Base-by-base conservation (phyloP, 2,329 filamentous ascomycete species). In the Colletotrichum navitas region DNA sequence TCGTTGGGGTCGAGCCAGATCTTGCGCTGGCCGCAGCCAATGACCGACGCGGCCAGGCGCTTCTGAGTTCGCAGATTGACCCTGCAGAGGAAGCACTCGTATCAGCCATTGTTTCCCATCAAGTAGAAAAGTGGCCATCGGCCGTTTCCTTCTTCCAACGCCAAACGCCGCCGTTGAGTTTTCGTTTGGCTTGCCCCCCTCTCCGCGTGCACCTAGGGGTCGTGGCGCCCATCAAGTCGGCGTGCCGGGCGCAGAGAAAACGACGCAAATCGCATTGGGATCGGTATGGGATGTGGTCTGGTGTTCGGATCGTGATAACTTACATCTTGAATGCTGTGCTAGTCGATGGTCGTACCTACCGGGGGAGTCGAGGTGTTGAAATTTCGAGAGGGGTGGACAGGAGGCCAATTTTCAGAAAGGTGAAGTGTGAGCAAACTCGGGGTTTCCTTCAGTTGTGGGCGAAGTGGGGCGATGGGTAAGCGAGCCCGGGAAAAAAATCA, bases 1-100 rank as follows among this genome's bases (percentile, higher is more conserved):
- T 99, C 96, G 86, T 97, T 98, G 87, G 96, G 96, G 88, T 99
- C 96, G 85, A 99, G 95, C 96, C 96, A 99, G 89, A 99, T 97
- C 94, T 99, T 99, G 92, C 95, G 94, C 93, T 99, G 92, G 86
- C 96, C 96, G 90, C 94, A 97, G 91, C 94, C 94, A 86, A 97
- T 94, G 86, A 99, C 96, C 87, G 95, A 93, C 84, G 96, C 94
- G 86, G 96, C 96, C 83, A 99, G 95, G 89, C 97, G 95, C 93
- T 99, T 99, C 92, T 99, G 97, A 87, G 96, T 98, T 87, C 92
- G 93, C 88, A 99, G 93, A 87, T 98, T 98, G 93, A 97, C 95
- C 96, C 96, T 99, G 85, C 64, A 73, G 29, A 66, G 58, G 56
- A 68, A 72, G 63, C 65, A 52, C 39, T n/a, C 74, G 75, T 68